Conservation (phyloP, 805 yeast genomes). For the Maudiozyma pseudohumilis region DNA sequence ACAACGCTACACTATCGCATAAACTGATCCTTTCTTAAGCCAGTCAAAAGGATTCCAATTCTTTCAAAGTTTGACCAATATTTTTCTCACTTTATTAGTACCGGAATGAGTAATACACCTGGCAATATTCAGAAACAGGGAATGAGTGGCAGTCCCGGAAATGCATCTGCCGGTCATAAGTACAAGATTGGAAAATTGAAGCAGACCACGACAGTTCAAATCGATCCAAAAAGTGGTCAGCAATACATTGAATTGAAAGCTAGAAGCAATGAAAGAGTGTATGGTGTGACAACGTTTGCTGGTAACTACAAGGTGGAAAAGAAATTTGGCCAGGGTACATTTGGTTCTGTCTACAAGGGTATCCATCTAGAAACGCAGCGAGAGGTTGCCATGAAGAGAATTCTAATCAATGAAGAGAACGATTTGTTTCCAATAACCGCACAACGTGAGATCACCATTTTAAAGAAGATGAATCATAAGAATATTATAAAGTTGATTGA, state of each 20-base stretch:
- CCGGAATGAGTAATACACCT: not conserved
- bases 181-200: slow-evolving; percentile 29
- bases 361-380: slow-evolving; percentile 35
- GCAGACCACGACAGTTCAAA: slow-evolving; percentile 25
- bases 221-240: slow-evolving; percentile 20
- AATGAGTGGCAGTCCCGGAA: not conserved
- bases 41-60: no score
- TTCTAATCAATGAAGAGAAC: slow-evolving; percentile 42
- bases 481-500: slow-evolving; percentile 73
- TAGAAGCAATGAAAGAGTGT: slow-evolving; percentile 20
- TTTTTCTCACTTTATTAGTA: no score
- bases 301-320: slow-evolving; percentile 29
- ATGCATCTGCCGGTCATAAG: slow-evolving; percentile 7
- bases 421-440: slow-evolving; percentile 88
- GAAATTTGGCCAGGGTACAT: slow-evolving; percentile 74
- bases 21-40: no score
- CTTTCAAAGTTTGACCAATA: no score
- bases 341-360: slow-evolving; percentile 84
- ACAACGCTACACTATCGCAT: no score
- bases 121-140: not conserved
- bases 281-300: slow-evolving; percentile 26
- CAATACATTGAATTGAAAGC: slow-evolving; percentile 20
- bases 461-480: slow-evolving; percentile 57
- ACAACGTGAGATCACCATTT: slow-evolving; percentile 76
- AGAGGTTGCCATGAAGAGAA: slow-evolving; percentile 81